These are phyloP conservation scores for Hypoxylon intermedium DNA, from an alignment of 495 filamentous ascomycete species.

Conservation along the genomic window DNA sequence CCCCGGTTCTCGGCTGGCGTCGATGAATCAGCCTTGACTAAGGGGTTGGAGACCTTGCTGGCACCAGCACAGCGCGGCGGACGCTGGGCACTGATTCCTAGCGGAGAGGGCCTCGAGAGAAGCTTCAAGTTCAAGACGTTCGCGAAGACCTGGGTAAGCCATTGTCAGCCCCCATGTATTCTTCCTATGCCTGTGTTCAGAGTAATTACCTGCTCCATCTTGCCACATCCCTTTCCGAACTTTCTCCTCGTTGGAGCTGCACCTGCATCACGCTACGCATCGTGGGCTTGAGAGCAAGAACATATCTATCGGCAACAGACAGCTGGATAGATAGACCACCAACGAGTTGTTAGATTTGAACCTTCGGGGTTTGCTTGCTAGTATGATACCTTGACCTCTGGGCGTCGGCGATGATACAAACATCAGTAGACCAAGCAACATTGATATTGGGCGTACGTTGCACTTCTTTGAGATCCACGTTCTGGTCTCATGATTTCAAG, in stretches of 20 bases:
- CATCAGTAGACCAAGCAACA: not conserved
- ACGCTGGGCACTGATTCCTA: conserved; percentile 59
- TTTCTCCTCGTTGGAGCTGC: conserved; percentile 8
- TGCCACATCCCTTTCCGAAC: conserved; percentile 6
- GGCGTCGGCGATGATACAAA: conserved; percentile 13
- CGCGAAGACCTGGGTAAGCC: conserved; percentile 66
- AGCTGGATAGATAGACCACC: not conserved
- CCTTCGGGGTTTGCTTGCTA: conserved; percentile 5
- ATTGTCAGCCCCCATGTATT: not conserved
- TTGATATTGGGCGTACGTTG: not conserved
- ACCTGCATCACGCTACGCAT: not conserved
- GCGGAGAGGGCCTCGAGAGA: conserved; percentile 62
- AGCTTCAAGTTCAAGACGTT: conserved; percentile 70
- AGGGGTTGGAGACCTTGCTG: conserved; percentile 39
- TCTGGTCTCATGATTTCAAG: conserved; percentile 10
- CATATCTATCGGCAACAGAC: conserved; percentile 18
- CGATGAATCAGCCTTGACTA: conserved; percentile 36
- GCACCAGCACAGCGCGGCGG: conserved; percentile 44
- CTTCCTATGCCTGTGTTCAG: conserved; percentile 14
- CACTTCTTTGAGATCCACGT: conserved; percentile 7
- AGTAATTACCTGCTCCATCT: conserved; percentile 19
- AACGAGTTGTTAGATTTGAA: conserved; percentile 5
- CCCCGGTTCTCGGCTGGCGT: conserved; percentile 44
- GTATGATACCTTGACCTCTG: conserved; percentile 19
- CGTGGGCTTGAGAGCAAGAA: not conserved